Evolutionary conservation across 805 yeast genomes (phyloP).

Genomic region (Starmerella riodocensis): DNA sequence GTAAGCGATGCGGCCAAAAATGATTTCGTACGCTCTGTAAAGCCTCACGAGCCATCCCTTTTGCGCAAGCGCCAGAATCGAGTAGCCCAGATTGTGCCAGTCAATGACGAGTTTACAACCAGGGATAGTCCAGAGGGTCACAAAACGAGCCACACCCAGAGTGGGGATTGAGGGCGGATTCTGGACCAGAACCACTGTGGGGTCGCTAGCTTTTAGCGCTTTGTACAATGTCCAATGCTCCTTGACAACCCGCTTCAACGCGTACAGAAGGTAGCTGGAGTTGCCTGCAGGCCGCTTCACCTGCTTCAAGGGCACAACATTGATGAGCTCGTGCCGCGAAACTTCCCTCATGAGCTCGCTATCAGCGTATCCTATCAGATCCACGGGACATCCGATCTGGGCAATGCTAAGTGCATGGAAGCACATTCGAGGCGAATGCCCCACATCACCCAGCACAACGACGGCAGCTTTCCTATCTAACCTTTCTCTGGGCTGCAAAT

Average conservation of each 20-base stretch:
- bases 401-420: constrained; percentile 76
- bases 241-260: constrained; percentile 40
- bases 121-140: constrained; percentile 36
- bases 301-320: constrained; percentile 24
- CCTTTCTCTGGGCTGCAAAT: constrained; percentile 20
- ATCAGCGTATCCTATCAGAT: constrained; percentile 61
- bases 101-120: constrained; percentile 63
- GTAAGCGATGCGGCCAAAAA: constrained; percentile 50
- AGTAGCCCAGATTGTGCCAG: constrained; percentile 91
- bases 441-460: constrained; percentile 82
- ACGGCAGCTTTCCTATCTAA: constrained; percentile 46
- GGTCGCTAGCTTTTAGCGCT: constrained; percentile 32
- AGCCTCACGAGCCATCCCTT: constrained; percentile 30
- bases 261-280: constrained; percentile 45
- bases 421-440: constrained; percentile 89
- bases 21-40: constrained; percentile 49
- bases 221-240: constrained; percentile 40
- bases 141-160: constrained; percentile 46
- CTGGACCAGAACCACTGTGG: constrained; percentile 46
- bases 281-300: constrained; percentile 15
- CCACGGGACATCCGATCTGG: constrained; percentile 56
- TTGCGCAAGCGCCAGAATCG: constrained; percentile 55
- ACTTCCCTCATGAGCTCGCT: constrained; percentile 23
- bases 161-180: constrained; percentile 92
- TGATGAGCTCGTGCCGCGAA: constrained; percentile 20